Conservation (phyloP, 371 early-diverging fungal genomes). For the Rhizopus arrhizus region DNA sequence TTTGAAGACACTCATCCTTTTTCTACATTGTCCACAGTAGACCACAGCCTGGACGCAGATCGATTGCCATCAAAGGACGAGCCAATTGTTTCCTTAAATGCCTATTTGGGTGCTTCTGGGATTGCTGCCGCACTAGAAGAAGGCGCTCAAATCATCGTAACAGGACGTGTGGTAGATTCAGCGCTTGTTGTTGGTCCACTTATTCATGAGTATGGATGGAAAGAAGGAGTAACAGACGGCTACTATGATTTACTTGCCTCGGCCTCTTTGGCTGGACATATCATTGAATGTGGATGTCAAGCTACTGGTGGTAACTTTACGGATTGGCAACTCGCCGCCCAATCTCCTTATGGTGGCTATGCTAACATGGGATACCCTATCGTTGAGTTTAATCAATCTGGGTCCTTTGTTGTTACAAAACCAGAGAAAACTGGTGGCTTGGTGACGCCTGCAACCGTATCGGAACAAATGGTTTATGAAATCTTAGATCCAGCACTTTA, state of each 20-base stretch:
- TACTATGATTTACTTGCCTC: constrained; percentile 70
- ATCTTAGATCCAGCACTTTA: constrained; percentile 73
- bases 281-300: constrained; percentile 80
- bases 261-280: constrained; percentile 74
- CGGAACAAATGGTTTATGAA: constrained; percentile 76
- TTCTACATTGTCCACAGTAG: constrained; percentile 42
- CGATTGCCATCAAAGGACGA: constrained; percentile 53
- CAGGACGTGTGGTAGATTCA: constrained; percentile 75
- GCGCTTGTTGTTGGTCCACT: constrained; percentile 51
- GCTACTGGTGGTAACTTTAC: constrained; percentile 80
- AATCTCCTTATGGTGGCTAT: constrained; percentile 64
- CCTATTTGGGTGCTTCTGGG: constrained; percentile 64
- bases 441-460: constrained; percentile 66
- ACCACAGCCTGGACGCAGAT: constrained; percentile 55
- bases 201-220: constrained; percentile 31
- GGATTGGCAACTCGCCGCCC: constrained; percentile 69
- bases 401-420: constrained; percentile 70
- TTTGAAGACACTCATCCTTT: constrained; percentile 54
- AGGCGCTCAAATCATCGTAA: constrained; percentile 73
- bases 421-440: constrained; percentile 72
- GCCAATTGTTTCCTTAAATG: constrained; percentile 63
- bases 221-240: constrained; percentile 22
- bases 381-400: constrained; percentile 62
- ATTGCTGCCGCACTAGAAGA: constrained; percentile 63
- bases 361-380: constrained; percentile 78